Evolutionary conservation across 1,284 basidiomycete species (phyloP).

Genomic region (Leccinum variabile): DNA sequence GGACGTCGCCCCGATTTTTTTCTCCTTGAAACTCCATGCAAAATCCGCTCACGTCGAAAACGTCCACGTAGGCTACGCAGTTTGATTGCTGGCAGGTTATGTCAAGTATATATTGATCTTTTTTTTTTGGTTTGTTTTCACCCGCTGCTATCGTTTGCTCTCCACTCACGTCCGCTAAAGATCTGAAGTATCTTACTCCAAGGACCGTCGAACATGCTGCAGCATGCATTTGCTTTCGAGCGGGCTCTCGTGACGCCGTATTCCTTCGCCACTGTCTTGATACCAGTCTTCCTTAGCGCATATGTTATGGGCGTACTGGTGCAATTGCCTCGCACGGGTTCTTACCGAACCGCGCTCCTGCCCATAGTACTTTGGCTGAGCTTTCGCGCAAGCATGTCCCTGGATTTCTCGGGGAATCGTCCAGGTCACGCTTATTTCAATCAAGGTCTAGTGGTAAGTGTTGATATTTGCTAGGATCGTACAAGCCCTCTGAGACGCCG

Average conservation of each 20-base stretch:
- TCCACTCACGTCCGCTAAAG: no score
- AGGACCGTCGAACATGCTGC: constrained; percentile 12
- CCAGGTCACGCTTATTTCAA: constrained; percentile 21
- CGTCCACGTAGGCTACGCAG: no score
- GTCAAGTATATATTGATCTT: no score
- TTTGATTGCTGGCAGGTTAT: no score
- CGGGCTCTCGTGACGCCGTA: constrained; percentile 20
- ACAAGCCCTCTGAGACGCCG: neutral
- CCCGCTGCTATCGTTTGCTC: no score
- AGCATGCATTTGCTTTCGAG: constrained; percentile 18
- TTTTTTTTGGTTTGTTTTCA: no score
- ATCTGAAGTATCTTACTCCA: neutral
- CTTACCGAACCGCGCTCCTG: constrained; percentile 27
- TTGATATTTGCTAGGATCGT: neutral
- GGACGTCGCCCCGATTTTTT: no score
- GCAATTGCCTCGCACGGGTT: constrained; percentile 23
- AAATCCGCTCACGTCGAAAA: no score
- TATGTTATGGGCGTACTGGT: constrained; percentile 34
- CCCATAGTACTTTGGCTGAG: constrained; percentile 23
- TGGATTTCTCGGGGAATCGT: constrained; percentile 24
- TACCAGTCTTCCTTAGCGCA: constrained; percentile 18
- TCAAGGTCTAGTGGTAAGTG: constrained; percentile 27
- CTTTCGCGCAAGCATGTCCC: constrained; percentile 12
- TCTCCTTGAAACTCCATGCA: no score
- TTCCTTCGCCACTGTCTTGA: constrained; percentile 19